These are phyloP conservation scores for Trichophyton schoenleinii DNA, from an alignment of 2,329 filamentous ascomycete species.

Conservation along the genomic window DNA sequence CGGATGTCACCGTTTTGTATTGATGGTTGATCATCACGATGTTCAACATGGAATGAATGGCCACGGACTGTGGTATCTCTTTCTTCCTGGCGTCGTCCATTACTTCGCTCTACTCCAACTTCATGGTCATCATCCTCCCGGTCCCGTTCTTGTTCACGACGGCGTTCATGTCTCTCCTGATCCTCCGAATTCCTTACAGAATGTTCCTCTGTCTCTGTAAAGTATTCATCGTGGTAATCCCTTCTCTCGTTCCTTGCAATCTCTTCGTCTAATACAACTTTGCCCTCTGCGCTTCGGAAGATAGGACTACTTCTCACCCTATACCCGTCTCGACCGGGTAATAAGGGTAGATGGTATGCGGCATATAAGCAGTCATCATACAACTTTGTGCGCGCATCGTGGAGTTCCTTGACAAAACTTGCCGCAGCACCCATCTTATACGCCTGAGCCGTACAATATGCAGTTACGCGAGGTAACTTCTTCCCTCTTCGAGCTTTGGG, in stretches of 20 bases:
- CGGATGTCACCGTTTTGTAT: background rate
- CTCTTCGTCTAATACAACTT: slow-evolving; percentile 83
- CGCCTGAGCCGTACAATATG: slow-evolving; percentile 89
- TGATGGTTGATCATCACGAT: background rate
- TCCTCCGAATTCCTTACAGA: slow-evolving; percentile 28
- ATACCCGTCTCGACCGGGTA: slow-evolving; percentile 77
- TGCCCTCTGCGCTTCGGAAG: slow-evolving; percentile 82
- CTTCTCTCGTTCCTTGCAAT: slow-evolving; percentile 86
- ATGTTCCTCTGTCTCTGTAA: slow-evolving; percentile 49
- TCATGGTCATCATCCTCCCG: slow-evolving; percentile 14
- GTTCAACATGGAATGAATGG: background rate
- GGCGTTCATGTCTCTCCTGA: slow-evolving; percentile 10
- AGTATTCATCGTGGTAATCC: slow-evolving; percentile 84
- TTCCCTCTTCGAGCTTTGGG: slow-evolving; percentile 79
- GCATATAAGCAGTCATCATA: slow-evolving; percentile 97
- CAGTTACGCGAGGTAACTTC: slow-evolving; percentile 79
- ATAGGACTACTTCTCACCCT: slow-evolving; percentile 80
- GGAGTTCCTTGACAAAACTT: slow-evolving; percentile 73
- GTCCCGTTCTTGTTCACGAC: background rate
- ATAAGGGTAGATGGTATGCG: slow-evolving; percentile 81
- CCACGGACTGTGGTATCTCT: background rate
- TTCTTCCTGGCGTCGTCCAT: slow-evolving; percentile 9
- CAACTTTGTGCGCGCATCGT: slow-evolving; percentile 84
- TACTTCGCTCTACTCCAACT: slow-evolving; percentile 16
- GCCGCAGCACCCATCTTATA: slow-evolving; percentile 85